phyloP scores from a whole-genome alignment of 148 eudicot species.

The Vaccinium macrocarpon region DNA sequence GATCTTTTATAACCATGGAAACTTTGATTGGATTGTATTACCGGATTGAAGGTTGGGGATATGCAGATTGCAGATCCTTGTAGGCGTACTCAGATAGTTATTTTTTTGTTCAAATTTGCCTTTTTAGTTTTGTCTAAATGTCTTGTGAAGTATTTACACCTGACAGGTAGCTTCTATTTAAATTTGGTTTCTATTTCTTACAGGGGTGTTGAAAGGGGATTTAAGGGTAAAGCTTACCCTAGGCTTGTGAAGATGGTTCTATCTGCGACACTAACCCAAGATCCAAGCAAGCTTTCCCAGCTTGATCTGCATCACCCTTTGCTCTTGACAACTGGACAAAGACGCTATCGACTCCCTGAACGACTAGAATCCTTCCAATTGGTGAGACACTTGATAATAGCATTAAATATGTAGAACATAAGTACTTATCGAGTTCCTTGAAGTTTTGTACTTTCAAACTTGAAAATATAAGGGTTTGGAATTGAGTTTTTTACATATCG shows the following conservation, averaged over 20 bases:
- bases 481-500: not conserved
- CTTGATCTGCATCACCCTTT: slow-evolving; percentile 92
- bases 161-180: slow-evolving; percentile 13
- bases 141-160: not conserved
- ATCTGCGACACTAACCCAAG: slow-evolving; percentile 90
- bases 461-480: not conserved
- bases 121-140: not conserved
- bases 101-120: slow-evolving; percentile 1
- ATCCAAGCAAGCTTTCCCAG: slow-evolving; percentile 88
- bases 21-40: not conserved
- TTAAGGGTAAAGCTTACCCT: slow-evolving; percentile 64
- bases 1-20: not conserved
- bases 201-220: slow-evolving; percentile 90
- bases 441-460: not conserved
- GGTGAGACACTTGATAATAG: slow-evolving; percentile 35
- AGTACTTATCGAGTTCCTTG: not conserved
- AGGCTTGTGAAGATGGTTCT: slow-evolving; percentile 91
- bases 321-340: slow-evolving; percentile 67
- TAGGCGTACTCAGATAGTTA: not conserved
- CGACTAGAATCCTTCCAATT: slow-evolving; percentile 66
- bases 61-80: not conserved
- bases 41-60: not conserved
- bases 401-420: not conserved
- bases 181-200: slow-evolving; percentile 24
- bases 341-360: slow-evolving; percentile 79